These are phyloP conservation scores for Penicillium thymicola DNA, from an alignment of 2,329 filamentous ascomycete genomes.

Conservation along the genomic window DNA sequence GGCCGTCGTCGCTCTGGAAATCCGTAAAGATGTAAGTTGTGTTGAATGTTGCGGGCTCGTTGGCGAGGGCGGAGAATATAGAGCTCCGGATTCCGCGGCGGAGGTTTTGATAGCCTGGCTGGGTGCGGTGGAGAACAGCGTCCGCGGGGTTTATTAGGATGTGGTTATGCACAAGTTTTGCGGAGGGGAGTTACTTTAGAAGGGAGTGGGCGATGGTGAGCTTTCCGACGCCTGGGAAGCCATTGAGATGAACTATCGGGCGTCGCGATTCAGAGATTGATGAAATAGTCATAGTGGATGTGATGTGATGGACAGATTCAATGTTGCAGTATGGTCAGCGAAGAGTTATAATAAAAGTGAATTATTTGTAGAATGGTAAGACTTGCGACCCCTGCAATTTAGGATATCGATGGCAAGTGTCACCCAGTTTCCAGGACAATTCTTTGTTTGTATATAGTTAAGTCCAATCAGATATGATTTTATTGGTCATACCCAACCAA, in stretches of 20 bases:
- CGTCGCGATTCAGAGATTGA: background rate
- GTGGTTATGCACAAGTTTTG: background rate
- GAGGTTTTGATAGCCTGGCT: background rate
- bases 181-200: background rate
- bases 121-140: background rate
- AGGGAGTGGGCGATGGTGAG: background rate
- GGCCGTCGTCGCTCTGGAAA: background rate
- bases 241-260: background rate
- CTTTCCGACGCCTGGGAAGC: background rate
- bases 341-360: background rate
- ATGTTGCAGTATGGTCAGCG: background rate
- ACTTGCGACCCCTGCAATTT: too few species aligned
- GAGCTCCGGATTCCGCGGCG: background rate
- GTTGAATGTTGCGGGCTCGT: background rate
- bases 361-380: background rate
- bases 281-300: background rate
- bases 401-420: too few species aligned
- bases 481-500: too few species aligned
- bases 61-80: background rate
- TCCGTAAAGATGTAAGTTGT: background rate
- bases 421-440: too few species aligned
- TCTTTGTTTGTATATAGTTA: too few species aligned
- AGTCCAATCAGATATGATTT: too few species aligned
- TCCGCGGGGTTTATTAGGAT: background rate
- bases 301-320: background rate